Evolutionary conservation across 2,329 filamentous ascomycete species (phyloP).

Genomic region (Neonectria hederae): DNA sequence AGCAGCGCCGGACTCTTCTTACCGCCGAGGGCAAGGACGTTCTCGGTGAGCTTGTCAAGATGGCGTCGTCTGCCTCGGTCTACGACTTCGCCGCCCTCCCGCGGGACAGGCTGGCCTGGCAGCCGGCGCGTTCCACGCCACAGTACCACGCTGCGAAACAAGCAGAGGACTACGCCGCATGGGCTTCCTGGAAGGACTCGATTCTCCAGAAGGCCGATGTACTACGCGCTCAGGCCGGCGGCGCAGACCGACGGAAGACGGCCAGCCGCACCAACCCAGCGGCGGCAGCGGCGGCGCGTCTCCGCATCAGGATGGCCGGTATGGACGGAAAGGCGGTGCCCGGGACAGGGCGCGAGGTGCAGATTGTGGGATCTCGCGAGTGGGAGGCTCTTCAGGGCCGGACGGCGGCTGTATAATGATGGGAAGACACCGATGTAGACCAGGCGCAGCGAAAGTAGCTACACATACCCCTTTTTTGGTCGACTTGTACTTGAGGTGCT

Average conservation of each 20-base stretch:
- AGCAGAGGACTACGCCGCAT: constrained; percentile 71
- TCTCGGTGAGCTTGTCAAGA: constrained; percentile 70
- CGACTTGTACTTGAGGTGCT: constrained; percentile 3
- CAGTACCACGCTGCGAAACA: constrained; percentile 73
- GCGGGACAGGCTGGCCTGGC: constrained; percentile 71
- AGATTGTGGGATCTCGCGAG: constrained; percentile 63
- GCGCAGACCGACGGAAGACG: constrained; percentile 39
- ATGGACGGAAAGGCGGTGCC: constrained; percentile 55
- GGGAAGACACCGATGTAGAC: constrained; percentile 18
- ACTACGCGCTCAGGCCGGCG: constrained; percentile 36
- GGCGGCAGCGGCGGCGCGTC: constrained; percentile 53
- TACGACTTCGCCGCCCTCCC: constrained; percentile 69
- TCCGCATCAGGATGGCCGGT: constrained; percentile 62
- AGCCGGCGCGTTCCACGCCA: constrained; percentile 69
- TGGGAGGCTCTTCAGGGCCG: constrained; percentile 64
- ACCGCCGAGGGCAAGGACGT: constrained; percentile 70
- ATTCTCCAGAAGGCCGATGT: constrained; percentile 64
- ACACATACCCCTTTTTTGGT: constrained; percentile 36
- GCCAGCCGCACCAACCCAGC: constrained; percentile 28
- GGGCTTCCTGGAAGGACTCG: constrained; percentile 66
- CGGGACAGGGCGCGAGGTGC: constrained; percentile 53
- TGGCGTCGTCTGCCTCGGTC: constrained; percentile 65
- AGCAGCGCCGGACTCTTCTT: constrained; percentile 62
- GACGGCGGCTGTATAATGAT: constrained; percentile 46
- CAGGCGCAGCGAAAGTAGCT: constrained; percentile 19